Conservation (phyloP, 352 stramenopile genomes). For the Globisporangium paroecandrum region DNA sequence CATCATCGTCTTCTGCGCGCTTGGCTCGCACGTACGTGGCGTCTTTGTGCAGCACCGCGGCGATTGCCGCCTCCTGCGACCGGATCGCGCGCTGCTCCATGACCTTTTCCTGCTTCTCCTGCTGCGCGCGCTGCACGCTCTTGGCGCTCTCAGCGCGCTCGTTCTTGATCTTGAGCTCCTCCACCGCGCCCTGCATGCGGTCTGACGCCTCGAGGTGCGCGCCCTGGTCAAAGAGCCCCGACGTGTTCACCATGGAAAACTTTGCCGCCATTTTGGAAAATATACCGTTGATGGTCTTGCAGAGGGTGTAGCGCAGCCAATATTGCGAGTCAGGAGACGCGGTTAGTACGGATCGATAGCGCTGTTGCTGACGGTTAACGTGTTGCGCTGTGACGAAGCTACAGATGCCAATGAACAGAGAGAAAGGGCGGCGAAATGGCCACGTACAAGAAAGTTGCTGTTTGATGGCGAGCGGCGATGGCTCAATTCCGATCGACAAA, state of each 20-base stretch:
- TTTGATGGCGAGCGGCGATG: not conserved
- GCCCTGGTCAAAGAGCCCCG: slow-evolving; percentile 64
- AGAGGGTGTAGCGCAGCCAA: not conserved
- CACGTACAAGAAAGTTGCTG: not conserved
- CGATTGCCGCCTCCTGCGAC: slow-evolving; percentile 27
- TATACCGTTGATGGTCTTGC: not conserved
- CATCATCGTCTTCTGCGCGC: slow-evolving; percentile 9
- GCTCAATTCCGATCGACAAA: not conserved
- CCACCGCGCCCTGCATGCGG: slow-evolving; percentile 69
- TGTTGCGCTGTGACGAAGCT: not conserved
- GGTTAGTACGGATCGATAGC: not conserved
- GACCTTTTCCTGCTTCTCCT: slow-evolving; percentile 27
- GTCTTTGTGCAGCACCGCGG: slow-evolving; percentile 25
- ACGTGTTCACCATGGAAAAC: slow-evolving; percentile 77
- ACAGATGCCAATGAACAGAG: not conserved
- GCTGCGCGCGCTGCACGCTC: slow-evolving; percentile 23
- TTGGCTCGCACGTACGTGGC: slow-evolving; percentile 24
- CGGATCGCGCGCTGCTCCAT: slow-evolving; percentile 23
- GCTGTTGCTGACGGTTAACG: not conserved
- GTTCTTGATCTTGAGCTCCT: slow-evolving; percentile 67
- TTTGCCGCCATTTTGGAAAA: slow-evolving; percentile 58
- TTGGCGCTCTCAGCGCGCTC: slow-evolving; percentile 21
- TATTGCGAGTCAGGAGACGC: not conserved
- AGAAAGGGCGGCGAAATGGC: not conserved
- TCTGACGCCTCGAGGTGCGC: slow-evolving; percentile 69